Evolutionary conservation across 2,329 filamentous ascomycete species (phyloP).

Genomic region (Elsinoe australis): DNA sequence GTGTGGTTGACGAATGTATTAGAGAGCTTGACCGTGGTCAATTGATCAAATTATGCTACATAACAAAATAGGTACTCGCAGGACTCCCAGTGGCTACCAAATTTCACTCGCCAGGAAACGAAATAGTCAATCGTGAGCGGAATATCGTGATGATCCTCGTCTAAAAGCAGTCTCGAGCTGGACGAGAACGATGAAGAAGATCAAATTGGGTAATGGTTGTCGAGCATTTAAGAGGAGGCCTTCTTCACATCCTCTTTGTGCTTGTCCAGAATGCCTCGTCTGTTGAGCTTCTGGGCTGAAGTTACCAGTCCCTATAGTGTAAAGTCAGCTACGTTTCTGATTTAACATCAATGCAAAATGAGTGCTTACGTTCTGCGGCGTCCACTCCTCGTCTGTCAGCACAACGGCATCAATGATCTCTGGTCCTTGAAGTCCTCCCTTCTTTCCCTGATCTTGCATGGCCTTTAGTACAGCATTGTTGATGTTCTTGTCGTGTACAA

Average conservation of each 20-base stretch:
- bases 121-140: constrained; percentile 7
- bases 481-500: constrained; percentile 61
- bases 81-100: neutral
- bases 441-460: constrained; percentile 56
- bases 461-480: constrained; percentile 60
- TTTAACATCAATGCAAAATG: no score
- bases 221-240: constrained; percentile 39
- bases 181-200: no score
- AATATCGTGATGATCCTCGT: neutral
- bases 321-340: constrained; percentile 15
- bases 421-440: constrained; percentile 59
- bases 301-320: constrained; percentile 41
- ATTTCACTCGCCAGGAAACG: constrained; percentile 3
- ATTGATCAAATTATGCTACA: constrained; percentile 10
- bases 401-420: constrained; percentile 72
- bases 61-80: neutral
- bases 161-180: neutral
- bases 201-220: no score
- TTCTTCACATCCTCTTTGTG: constrained; percentile 45
- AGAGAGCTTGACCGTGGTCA: no score
- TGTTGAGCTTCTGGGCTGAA: constrained; percentile 47
- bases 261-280: constrained; percentile 43
- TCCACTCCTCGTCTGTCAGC: constrained; percentile 80
- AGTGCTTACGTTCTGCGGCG: constrained; percentile 73
- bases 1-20: no score